Percentiles rank a stretch among this genome's conserved stretches.
Conservation (phyloP, 257 asterid genomes). For the Forsythia suspensa region DNA sequence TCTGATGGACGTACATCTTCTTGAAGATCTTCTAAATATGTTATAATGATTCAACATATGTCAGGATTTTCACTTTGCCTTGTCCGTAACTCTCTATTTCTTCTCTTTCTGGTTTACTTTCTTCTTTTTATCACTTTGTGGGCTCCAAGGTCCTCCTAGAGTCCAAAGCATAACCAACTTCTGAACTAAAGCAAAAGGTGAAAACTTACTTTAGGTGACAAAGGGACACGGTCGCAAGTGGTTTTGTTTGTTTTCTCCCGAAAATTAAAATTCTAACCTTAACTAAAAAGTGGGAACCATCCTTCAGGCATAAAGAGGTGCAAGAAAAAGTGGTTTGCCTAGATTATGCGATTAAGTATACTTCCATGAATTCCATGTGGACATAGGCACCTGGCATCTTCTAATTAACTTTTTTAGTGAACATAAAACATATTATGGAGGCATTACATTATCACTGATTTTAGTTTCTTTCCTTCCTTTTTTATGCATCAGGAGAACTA, state of each 20-base stretch:
- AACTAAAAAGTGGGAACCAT: not conserved
- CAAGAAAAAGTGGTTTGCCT: not conserved
- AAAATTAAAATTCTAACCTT: not conserved
- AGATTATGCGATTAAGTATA: not conserved
- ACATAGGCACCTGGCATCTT: not conserved
- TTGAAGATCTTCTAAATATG: not conserved
- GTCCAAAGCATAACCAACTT: not conserved
- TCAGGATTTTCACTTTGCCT: not conserved
- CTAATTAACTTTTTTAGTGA: not conserved
- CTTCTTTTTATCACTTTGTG: not conserved
- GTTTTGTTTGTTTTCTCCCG: not conserved
- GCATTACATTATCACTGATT: not conserved
- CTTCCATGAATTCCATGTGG: not conserved
- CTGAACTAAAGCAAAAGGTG: not conserved
- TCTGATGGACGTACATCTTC: not conserved
- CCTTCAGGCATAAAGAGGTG: not conserved
- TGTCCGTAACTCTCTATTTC: not conserved
- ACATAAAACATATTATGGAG: not conserved
- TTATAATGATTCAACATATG: not conserved
- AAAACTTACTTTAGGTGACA: not conserved
- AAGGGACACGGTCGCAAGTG: not conserved
- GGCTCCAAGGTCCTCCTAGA: not conserved
- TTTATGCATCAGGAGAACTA: not conserved
- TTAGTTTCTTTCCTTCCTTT: not conserved
- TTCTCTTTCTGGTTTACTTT: not conserved